Percentiles rank a stretch among this genome's conserved stretches.
These are phyloP conservation scores for Sphaerostilbella broomeana DNA, from an alignment of 2,329 filamentous ascomycete genomes.

Conservation along the genomic window DNA sequence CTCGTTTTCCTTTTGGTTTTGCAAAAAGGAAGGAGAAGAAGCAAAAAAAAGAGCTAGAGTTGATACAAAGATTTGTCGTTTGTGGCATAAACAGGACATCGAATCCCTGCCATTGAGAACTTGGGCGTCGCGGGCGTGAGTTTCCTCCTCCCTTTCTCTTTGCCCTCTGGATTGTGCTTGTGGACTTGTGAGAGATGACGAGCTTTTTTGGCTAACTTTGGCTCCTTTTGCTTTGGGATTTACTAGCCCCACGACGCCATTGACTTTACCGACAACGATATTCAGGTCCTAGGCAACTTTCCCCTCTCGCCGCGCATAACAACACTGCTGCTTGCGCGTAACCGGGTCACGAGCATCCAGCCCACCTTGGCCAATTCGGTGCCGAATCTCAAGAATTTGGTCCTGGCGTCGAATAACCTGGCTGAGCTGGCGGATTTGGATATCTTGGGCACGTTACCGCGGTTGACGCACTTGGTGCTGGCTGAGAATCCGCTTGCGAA, in stretches of 20 bases:
- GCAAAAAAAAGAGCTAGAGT: slow-evolving; percentile 64
- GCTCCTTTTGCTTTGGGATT: not conserved
- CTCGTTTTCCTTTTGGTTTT: slow-evolving; percentile 14
- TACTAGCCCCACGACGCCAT: slow-evolving; percentile 85
- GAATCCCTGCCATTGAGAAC: slow-evolving; percentile 96
- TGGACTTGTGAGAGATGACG: no score
- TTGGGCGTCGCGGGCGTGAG: slow-evolving; percentile 86
- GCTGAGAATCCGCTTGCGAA: slow-evolving; percentile 83
- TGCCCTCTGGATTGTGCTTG: no score
- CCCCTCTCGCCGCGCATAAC: slow-evolving; percentile 82
- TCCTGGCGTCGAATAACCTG: slow-evolving; percentile 77
- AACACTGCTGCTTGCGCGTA: slow-evolving; percentile 82
- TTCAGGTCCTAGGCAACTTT: slow-evolving; percentile 83
- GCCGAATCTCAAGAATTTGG: slow-evolving; percentile 74
- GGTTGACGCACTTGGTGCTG: slow-evolving; percentile 73
- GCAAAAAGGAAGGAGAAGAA: no score
- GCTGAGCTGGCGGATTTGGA: slow-evolving; percentile 82
- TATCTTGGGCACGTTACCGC: slow-evolving; percentile 60
- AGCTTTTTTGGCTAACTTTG: slow-evolving; percentile 2
- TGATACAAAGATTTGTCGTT: slow-evolving; percentile 65
- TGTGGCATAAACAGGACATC: slow-evolving; percentile 69
- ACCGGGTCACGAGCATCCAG: slow-evolving; percentile 79
- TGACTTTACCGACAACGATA: slow-evolving; percentile 98
- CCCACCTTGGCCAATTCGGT: slow-evolving; percentile 65
- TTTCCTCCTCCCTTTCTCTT: slow-evolving; percentile 20